A percentile compares a stretch with the other conserved stretches of the same genome.
Evolutionary conservation across 345 rosid species (phyloP).

Genomic region (Balakata baccata): DNA sequence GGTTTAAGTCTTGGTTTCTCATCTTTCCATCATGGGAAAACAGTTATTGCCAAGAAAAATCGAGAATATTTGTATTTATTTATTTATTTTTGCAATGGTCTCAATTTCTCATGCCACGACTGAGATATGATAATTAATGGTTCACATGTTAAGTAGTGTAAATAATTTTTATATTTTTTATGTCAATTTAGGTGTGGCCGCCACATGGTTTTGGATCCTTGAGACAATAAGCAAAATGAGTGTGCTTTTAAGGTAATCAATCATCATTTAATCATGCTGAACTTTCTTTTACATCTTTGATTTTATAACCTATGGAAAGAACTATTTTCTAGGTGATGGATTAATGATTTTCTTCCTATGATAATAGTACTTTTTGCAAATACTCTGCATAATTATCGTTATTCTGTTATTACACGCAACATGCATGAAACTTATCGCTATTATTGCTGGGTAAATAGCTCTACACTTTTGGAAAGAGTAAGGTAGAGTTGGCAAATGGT

Average conservation of each 20-base stretch:
- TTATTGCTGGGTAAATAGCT: background rate
- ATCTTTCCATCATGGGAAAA: background rate
- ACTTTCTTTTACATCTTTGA: background rate
- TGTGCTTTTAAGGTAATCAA: background rate
- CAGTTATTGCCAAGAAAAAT: background rate
- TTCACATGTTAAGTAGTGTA: background rate
- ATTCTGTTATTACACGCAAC: background rate
- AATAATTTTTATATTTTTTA: background rate
- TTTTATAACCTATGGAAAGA: background rate
- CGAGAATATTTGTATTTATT: no score
- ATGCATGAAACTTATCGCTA: background rate
- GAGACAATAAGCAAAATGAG: slow-evolving; percentile 19
- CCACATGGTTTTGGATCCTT: slow-evolving; percentile 53
- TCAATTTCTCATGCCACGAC: background rate
- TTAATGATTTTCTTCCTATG: background rate
- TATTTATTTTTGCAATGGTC: background rate
- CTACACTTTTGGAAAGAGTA: background rate
- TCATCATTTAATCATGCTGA: background rate
- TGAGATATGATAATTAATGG: background rate
- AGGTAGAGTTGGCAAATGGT: background rate
- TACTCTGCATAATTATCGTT: background rate
- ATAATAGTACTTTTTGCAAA: background rate
- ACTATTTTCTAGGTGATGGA: background rate
- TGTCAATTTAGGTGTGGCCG: slow-evolving; percentile 60
- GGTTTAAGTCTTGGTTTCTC: background rate